Base-by-base conservation (phyloP, 495 filamentous ascomycete species). In the Penicillium manginii region DNA sequence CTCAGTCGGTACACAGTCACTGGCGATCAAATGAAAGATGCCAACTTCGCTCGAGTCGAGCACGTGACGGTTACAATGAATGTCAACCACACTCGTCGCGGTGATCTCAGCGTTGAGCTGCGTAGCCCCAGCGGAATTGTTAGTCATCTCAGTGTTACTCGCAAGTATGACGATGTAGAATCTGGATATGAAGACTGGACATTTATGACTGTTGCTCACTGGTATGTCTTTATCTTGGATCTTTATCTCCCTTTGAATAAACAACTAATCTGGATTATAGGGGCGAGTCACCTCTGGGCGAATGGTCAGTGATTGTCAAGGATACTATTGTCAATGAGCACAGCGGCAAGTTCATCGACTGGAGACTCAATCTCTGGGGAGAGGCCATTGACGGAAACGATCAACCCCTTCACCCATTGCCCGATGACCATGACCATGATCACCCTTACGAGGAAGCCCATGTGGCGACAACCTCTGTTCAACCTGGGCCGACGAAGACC, bases 11-110 rank as follows among this genome's bases (percentile, higher is more conserved):
- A 93, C 62, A 83, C 88, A 39, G 86, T 98, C 49, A 96, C 90
- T 11, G 65, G 81, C 35, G 83, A 90, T 11, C 88, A 90, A 80
- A 75, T 97, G 18, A 80, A 87, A 61, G 77, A 84, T 15, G 92
- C 93, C 47, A 98, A 98, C 67, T 71, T 98, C 10, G 89, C 86
- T 64, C 82, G 87, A 10, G 62, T 98, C 17, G 94, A 98, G 73
- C 94, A 98, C 76, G 88, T 98, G 55, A 97, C 93, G 33, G 87
- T 98, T 46, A 98, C 93, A 2, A 98, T 98, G 93, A 98, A 98
- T 65, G 81, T 97, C 45, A 81, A 87, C 53, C 94, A 98, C 62
- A 86, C 83, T 8, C 85, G 86, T 54, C 89, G 94, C 59, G 94
- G 94, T 18, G 94, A 98, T 70, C 70, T 98, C 33, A 96, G 90